Conservation (phyloP, 2,329 filamentous ascomycete species). For the Pestalotiopsis sp. region DNA sequence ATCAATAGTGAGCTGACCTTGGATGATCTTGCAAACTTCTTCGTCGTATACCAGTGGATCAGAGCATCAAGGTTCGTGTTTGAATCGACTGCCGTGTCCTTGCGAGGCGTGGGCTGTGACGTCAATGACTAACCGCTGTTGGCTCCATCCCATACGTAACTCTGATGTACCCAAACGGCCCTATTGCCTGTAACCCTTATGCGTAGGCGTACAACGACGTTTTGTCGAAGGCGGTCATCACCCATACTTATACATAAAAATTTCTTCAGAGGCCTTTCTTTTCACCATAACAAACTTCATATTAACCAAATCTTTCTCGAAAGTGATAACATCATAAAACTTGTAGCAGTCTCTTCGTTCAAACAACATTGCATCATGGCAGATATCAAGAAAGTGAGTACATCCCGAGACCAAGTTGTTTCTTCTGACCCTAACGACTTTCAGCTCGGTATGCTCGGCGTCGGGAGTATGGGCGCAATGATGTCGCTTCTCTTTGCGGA, state of each 20-base stretch:
- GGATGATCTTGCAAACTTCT: neutral
- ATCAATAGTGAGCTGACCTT: neutral
- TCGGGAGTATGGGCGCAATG: conserved; percentile 60
- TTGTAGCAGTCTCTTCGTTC: neutral
- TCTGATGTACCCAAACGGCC: conserved; percentile 1
- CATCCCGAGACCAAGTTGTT: neutral
- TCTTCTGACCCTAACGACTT: neutral
- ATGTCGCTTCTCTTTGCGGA: conserved; percentile 61
- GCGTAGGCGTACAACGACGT: neutral
- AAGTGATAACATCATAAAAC: too few species aligned
- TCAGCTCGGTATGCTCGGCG: conserved; percentile 57
- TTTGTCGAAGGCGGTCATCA: neutral
- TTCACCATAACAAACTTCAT: too few species aligned
- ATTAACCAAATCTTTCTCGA: too few species aligned
- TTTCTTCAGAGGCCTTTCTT: too few species aligned
- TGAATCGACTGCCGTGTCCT: neutral
- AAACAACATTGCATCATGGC: neutral
- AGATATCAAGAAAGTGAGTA: neutral
- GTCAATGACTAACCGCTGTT: neutral
- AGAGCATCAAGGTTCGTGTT: neutral
- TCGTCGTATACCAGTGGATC: neutral
- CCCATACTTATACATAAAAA: neutral
- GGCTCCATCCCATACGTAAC: conserved; percentile 7
- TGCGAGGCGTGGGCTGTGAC: neutral
- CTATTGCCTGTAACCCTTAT: neutral